Base-by-base conservation (phyloP, 306 rosid species). In the Vigna radiata region DNA sequence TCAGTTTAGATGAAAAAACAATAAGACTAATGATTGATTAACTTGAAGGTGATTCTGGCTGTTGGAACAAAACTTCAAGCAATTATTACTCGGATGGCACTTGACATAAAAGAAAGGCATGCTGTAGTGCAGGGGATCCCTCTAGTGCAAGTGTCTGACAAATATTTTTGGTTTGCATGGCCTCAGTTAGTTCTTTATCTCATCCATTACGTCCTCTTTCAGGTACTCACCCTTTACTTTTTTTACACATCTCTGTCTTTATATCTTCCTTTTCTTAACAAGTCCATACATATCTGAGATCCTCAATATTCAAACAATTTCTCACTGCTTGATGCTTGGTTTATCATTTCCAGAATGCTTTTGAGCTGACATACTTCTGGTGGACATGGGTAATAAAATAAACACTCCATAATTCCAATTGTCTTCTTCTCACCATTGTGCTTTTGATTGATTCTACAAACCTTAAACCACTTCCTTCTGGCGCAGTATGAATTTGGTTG, bases 121-220 rank as follows among this genome's bases (percentile, higher is more conserved):
- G 93, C 93, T 2, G 97, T 95, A 52, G 99, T 95, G 71, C 97
- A 95, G 78, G 99, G 99, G 68, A 95, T 95, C 53, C 99, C 99
- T 60, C 91, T 95, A 6, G 99, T 95, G 67, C 97, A 95, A 88
- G 97, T 95, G 76, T 85, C 99, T 13, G 99, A 95, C 86, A 80
- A 81, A 68, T 81, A 95, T 64, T 95, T 95, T 75, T 95, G 99
- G 99, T 89, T 95, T 68, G 78, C 86, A 66, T 88, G 92, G 99
- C 99, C 99, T 27, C 83, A 65, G 16, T 81, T 95, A 62, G 60
- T 85, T 71, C 98, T 95, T 71, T 70, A 90, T 78, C 90, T 95
- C 81, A 88, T 95, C 82, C 98, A 92, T 74, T 95, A 78, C 73
- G 96, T 90, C 60, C 91, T 95, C 59, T 95, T 95, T 80, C 98